phyloP scores from a whole-genome alignment of 139 green algal species.

The Bryopsis sp. region DNA sequence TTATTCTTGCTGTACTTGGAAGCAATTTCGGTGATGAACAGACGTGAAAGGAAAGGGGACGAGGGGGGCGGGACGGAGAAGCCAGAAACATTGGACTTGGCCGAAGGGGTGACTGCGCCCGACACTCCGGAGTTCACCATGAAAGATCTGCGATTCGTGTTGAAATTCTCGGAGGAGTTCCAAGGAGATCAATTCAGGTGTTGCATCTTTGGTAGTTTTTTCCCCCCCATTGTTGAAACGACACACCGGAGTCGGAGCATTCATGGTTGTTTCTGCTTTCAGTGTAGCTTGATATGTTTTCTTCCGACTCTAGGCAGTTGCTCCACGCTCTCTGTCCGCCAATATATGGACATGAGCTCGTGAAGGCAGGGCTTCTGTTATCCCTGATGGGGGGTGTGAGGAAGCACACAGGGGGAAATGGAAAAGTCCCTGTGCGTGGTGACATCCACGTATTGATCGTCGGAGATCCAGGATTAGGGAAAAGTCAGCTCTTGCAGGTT shows the following conservation, averaged over 20 bases:
- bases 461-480: constrained; percentile 79
- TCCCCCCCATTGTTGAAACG: too few relatives aligned
- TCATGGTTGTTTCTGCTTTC: constrained; percentile 6
- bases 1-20: constrained; percentile 90
- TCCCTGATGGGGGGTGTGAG: constrained; percentile 76
- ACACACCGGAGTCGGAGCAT: too few relatives aligned
- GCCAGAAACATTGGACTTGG: too few relatives aligned
- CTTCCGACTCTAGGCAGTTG: constrained; percentile 44
- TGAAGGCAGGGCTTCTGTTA: constrained; percentile 86
- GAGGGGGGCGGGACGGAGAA: too few relatives aligned
- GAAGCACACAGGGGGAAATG: constrained; percentile 40
- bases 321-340: constrained; percentile 72
- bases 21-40: constrained; percentile 60
- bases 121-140: constrained; percentile 43
- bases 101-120: not conserved
- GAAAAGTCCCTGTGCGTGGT: constrained; percentile 46
- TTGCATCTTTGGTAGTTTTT: too few relatives aligned
- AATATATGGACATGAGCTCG: constrained; percentile 83
- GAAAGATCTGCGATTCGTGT: constrained; percentile 77
- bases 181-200: not conserved
- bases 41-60: not conserved
- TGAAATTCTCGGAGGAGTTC: constrained; percentile 47
- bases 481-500: constrained; percentile 85
- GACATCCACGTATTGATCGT: constrained; percentile 82
- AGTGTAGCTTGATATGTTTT: not conserved